A percentile compares a stretch with the other conserved stretches of the same genome.
Evolutionary conservation across 352 stramenopile species (phyloP).

Genomic region (Plasmopara muralis): DNA sequence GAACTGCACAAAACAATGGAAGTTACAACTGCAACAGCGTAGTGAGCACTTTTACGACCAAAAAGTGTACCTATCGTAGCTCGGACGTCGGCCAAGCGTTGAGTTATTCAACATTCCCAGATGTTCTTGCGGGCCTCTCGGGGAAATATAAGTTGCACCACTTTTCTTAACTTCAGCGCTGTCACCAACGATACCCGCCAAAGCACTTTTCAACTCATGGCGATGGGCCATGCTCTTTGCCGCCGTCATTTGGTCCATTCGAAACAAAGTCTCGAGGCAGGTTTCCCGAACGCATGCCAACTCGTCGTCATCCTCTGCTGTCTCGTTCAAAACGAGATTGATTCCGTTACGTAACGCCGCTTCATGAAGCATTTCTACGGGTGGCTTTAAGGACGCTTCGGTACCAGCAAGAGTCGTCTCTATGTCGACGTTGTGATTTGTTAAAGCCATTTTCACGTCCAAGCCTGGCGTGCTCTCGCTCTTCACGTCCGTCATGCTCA

Average conservation of each 20-base stretch:
- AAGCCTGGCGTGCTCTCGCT: conserved; percentile 19
- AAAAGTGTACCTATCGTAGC: conserved; percentile 23
- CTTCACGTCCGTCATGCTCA: conserved; percentile 10
- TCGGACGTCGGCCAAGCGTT: conserved; percentile 15
- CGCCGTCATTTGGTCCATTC: conserved; percentile 14
- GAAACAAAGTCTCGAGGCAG: conserved; percentile 46
- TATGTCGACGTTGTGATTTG: background rate
- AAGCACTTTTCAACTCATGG: conserved; percentile 1
- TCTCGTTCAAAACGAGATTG: conserved; percentile 47
- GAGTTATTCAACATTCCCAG: conserved; percentile 35
- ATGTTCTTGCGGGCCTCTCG: conserved; percentile 32
- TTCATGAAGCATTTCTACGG: conserved; percentile 20
- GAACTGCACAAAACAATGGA: conserved; percentile 4
- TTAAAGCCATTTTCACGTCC: conserved; percentile 14
- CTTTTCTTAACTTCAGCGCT: conserved; percentile 1
- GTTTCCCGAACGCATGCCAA: conserved; percentile 54
- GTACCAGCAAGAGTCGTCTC: background rate
- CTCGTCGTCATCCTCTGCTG: conserved; percentile 34
- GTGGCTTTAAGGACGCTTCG: background rate
- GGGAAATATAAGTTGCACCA: conserved; percentile 12
- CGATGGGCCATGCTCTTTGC: conserved; percentile 8
- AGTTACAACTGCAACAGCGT: conserved; percentile 1
- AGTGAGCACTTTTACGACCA: background rate
- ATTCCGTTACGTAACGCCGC: conserved; percentile 39
- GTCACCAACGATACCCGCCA: background rate